Evolutionary conservation across 148 eudicot species (phyloP).

Genomic region (Nepenthes mirabilis): DNA sequence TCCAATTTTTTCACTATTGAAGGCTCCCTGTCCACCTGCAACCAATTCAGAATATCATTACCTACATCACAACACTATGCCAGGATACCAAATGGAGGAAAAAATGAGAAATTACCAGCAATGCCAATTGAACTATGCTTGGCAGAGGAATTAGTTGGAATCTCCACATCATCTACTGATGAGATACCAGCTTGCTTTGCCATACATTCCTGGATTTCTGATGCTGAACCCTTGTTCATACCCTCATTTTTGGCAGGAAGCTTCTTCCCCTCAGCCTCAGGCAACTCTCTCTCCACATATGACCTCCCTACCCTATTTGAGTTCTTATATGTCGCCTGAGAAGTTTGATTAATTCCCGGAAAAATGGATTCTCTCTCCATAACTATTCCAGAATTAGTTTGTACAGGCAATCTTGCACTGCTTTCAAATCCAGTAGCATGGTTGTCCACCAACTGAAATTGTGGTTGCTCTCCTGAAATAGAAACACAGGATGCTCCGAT

Average conservation of each 20-base stretch:
- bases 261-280: conserved; percentile 24
- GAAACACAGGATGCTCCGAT: conserved; percentile 36
- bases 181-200: conserved; percentile 30
- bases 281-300: conserved; percentile 19
- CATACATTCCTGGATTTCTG: conserved; percentile 29
- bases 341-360: conserved; percentile 24
- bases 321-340: conserved; percentile 25
- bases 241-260: conserved; percentile 20
- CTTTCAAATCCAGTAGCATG: conserved; percentile 24
- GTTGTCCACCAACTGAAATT: conserved; percentile 26
- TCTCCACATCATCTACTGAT: conserved; percentile 27
- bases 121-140: conserved; percentile 36
- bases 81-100: neutral
- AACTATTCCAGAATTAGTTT: conserved; percentile 37
- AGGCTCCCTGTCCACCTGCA: conserved; percentile 43
- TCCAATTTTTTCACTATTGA: conserved; percentile 33
- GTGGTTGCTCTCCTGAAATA: conserved; percentile 32
- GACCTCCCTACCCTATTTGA: conserved; percentile 21
- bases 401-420: conserved; percentile 28
- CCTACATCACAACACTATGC: conserved; percentile 1
- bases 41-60: conserved; percentile 12
- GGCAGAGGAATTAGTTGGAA: conserved; percentile 23
- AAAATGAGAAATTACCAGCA: conserved; percentile 32
- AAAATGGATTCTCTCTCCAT: conserved; percentile 36
- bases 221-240: conserved; percentile 22